Conservation (phyloP, 73 alveolate genomes). For the Paramecium primaurelia region DNA sequence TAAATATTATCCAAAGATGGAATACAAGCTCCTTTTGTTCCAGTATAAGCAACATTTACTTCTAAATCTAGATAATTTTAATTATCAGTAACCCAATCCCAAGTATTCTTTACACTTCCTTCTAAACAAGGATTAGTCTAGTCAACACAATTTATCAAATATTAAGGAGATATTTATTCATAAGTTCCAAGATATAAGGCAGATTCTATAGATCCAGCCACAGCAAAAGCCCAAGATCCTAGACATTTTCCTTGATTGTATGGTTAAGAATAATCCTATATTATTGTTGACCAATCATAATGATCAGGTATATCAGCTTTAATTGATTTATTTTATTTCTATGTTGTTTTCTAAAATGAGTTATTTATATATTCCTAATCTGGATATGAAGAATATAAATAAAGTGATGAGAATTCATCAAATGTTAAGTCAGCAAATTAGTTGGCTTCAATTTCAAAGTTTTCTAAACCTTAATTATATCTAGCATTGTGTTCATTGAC, state of each 20-base stretch:
- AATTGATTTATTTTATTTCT: not conserved
- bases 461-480: not conserved
- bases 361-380: not conserved
- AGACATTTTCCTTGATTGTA: not conserved
- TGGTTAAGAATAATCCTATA: not conserved
- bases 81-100: not conserved
- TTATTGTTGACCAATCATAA: not conserved
- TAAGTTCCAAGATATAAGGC: not conserved
- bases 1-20: not conserved
- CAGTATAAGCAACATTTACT: not conserved
- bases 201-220: not conserved
- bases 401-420: not conserved
- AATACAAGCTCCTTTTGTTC: not conserved
- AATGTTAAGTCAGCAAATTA: not conserved
- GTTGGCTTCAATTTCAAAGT: not conserved
- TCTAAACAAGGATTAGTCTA: not conserved
- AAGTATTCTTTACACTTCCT: not conserved
- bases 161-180: not conserved
- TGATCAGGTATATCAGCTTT: not conserved
- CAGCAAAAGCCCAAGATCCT: constrained; percentile 5
- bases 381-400: not conserved
- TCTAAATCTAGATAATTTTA: not conserved
- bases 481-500: constrained; percentile 1
- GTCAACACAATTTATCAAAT: not conserved
- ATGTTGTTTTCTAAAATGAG: not conserved